Evolutionary conservation across 164 flowering plant genomes (phyloP), one percentile per base, ranked within the genome.

Genomic region (Liriodendron chinense): DNA sequence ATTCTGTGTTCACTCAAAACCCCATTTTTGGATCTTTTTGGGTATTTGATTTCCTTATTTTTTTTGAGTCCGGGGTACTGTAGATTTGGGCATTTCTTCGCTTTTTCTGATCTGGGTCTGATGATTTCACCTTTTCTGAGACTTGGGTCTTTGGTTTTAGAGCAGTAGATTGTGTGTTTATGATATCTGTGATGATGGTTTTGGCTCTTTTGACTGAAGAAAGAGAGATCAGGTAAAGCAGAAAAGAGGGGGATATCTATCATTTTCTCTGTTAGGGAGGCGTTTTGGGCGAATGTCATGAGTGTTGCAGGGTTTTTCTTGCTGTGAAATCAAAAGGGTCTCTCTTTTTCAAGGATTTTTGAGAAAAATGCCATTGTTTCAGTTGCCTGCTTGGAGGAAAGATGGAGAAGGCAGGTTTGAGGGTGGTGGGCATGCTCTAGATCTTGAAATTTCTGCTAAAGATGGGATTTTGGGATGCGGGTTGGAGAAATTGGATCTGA

Each of bases 401-500:
- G 85, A 78, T 50, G 83, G 83, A 57, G 85, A 83, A 34, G 74
- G 72, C 49, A 74, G 71, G 75, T 75, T 78, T 75, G 85, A 83
- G 57, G 85, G 84, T n/a, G 87, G 82, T 63, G 87, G 85, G 62
- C 85, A 79, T 59, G 83, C 83, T 20, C 22, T 88, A 69, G 91
- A 88, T 84, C 87, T 84, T 48, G 88, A 87, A 56, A 83, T 84
- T 23, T 86, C 87, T 59, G 84, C 82, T 20, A 87, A 87, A 85
- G 87, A 82, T 75, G 89, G 89, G 69, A 77, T 87, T 67, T 78
- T 87, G 75, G 90, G 87, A 20, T 79, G 83, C 65, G 85, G 77
- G 43, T 79, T 71, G 43, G 84, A 83, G 75, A 86, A 86, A 66
- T 78, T 83, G 78, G 85, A 83, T 75, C 81, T 84, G 84, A 84